Base-by-base conservation (phyloP, 108 stramenopile species). In the Licmophora abbreviata region DNA sequence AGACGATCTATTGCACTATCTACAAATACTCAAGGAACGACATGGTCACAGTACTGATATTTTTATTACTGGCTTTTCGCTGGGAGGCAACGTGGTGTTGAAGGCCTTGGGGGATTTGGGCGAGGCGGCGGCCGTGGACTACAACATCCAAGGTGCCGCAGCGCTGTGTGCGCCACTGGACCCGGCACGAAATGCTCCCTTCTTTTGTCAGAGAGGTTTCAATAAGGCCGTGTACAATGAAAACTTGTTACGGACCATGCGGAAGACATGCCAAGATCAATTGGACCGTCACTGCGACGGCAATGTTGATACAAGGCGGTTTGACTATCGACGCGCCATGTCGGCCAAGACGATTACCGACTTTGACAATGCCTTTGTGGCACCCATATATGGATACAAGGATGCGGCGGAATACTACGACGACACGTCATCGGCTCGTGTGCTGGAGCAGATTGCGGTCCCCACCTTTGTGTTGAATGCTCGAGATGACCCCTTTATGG, bases 81-180 rank as follows among this genome's bases (percentile, higher is more conserved):
- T 95, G n/a, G 92, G 95, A 12, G 92, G 81, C 4, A 93, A 93
- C 65, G 92, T 93, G 0, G 85, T 92, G 9, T 46, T 86, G 5
- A 88, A 88, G 51, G 74, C 60, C 24, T 51, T 95, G 40, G 86
- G 91, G 10, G 79, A 92, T 40, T 52, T 89, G 44, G 87, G 83
- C 20, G 60, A 65, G 1, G 45, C 51, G 14, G 68, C 69, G 0
- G 51, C 62, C 32, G 42, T 58, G 0, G 36, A 59, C 21, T 74
- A 73, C 37, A 77, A 76, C 30, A 60, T 96, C 35, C 54, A 63
- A 20, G 92, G 92, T 15, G 95, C 93, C 5, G 81, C 93, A 0
- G 87, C 88, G 12, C 55, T 53, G 9, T 88, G 90, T 8, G 89
- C 87, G 23, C 95, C 95, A 6, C 83, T 91, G 30, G 85, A 94